Conservation (phyloP, 305 asterid genomes). For the Fraxinus sp. region DNA sequence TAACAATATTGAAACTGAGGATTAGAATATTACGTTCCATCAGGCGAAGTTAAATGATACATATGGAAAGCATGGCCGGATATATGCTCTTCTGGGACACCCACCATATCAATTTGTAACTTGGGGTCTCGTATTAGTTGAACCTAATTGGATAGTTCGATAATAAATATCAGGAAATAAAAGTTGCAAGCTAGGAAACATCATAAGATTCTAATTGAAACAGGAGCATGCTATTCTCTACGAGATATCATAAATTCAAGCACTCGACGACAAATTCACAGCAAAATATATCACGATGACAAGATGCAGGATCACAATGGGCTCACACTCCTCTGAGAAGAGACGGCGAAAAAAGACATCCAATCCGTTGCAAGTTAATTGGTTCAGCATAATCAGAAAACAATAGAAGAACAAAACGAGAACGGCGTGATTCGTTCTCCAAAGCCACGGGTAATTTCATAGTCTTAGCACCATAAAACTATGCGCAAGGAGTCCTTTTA, state of each 20-base stretch:
- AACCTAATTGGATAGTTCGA: conserved; percentile 45
- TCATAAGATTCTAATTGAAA: background rate
- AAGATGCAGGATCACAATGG: conserved; percentile 12
- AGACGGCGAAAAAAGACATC: background rate
- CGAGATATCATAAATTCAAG: background rate
- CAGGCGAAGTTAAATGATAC: conserved; percentile 85
- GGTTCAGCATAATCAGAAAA: background rate
- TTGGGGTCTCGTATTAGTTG: conserved; percentile 71
- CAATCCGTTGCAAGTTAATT: background rate
- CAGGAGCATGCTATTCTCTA: background rate
- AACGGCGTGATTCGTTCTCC: background rate
- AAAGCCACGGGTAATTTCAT: background rate
- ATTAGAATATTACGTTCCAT: conserved; percentile 59
- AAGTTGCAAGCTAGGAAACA: background rate
- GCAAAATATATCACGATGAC: background rate
- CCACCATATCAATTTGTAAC: conserved; percentile 81
- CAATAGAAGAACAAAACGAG: background rate
- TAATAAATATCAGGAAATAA: background rate
- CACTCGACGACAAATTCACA: background rate
- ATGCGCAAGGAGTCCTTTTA: background rate
- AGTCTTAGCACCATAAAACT: background rate
- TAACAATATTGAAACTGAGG: background rate
- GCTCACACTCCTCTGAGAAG: background rate
- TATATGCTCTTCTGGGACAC: conserved; percentile 88
- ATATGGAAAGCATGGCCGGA: conserved; percentile 91